Evolutionary conservation across 768 basidiomycete genomes (phyloP), one percentile per base, ranked within the genome.

Genomic region (Cubamyces sp.): DNA sequence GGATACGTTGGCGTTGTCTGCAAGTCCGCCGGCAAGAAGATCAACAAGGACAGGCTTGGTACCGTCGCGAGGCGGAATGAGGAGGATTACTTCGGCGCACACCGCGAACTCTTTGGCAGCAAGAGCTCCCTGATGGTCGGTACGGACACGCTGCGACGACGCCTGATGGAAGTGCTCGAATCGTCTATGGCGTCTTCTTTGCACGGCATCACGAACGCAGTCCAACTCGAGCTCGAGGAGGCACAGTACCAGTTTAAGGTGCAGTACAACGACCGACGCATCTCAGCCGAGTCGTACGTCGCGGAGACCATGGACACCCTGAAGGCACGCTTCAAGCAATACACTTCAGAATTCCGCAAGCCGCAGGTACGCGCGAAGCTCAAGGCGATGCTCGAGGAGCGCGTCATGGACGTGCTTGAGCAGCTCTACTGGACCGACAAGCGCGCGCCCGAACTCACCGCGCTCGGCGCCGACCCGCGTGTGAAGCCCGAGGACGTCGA

Each of bases 161-260:
- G 94, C 59, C 82, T 99, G 28, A 98, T 98, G 96, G 92, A 97
- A 68, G 96, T 98, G 5, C 82, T 99, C 60, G 97, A 99, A 74
- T 94, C 94, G 14, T 95, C 92, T 39, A 99, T 99, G 97, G 92
- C 95, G 0, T 91, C 91, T 1, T 95, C 94, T 40, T 82, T 99
- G 4, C 95, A 98, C 69, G 88, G 92, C 1, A 98, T 99, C 74
- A 92, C 93, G 61, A 98, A 98, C 75, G 94, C 94, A 3, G 97
- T 98, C 11, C 94, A 97, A 69, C 85, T 98, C 41, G 97, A 99
- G 73, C 82, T 99, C 9, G 97, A 99, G 75, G 97, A 98, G 70
- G 88, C 97, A 2, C 89, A 88, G 14, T 99, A 99, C 74, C 97
- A 98, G 74, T 99, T 99, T 85, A 99, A 99, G 77, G 97, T 99